Percentiles rank a stretch among this genome's conserved stretches.
These are phyloP conservation scores for Daldinia concentrica DNA, from an alignment of 495 filamentous ascomycete species.

Conservation along the genomic window DNA sequence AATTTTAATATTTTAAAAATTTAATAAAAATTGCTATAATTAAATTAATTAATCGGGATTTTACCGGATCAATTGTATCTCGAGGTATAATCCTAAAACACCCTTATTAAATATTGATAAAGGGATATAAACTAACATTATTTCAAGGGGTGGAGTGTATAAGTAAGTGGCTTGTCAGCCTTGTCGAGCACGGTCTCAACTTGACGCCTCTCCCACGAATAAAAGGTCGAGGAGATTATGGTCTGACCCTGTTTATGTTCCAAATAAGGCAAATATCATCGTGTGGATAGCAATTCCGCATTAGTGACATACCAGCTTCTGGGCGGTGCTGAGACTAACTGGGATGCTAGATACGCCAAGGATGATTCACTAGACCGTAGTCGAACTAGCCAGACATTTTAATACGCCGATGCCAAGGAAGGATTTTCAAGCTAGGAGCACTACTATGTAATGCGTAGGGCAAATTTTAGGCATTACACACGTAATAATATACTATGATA, in stretches of 20 bases:
- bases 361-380: conserved; percentile 7
- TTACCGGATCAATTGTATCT: no score
- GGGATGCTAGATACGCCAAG: conserved; percentile 12
- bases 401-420: conserved; percentile 16
- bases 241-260: conserved; percentile 6
- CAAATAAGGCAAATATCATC: conserved; percentile 28
- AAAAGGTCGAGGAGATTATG: conserved; percentile 4
- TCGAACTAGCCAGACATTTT: conserved; percentile 11
- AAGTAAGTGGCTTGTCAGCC: conserved; percentile 28
- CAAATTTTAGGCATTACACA: background rate
- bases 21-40: no score
- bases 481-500: background rate
- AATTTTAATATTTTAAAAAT: no score
- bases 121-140: no score
- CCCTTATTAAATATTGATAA: no score
- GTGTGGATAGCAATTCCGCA: conserved; percentile 11
- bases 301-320: conserved; percentile 20
- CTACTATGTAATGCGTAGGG: conserved; percentile 9
- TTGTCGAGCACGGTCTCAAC: conserved; percentile 16
- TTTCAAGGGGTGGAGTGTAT: no score
- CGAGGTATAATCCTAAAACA: no score
- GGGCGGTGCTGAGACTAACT: conserved; percentile 19
- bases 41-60: no score
- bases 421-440: conserved; percentile 13
- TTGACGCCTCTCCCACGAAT: conserved; percentile 22